These are phyloP conservation scores for Stereum hirsutum DNA, from an alignment of 1,284 basidiomycete genomes.

Conservation along the genomic window DNA sequence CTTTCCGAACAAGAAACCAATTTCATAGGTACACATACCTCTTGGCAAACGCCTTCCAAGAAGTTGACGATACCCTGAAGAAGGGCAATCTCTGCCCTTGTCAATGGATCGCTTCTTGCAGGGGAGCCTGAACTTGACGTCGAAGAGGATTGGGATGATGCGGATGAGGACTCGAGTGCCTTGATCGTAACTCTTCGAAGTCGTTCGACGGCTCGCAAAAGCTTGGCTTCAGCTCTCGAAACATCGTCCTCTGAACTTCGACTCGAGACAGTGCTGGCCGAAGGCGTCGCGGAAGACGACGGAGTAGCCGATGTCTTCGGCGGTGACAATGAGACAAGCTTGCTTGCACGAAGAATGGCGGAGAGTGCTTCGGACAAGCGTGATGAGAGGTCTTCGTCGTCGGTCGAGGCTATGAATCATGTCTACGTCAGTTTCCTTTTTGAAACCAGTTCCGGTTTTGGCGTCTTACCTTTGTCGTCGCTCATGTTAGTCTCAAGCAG, in stretches of 20 bases:
- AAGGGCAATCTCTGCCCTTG: slow-evolving; percentile 9
- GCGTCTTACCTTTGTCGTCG: no score
- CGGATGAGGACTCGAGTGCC: slow-evolving; percentile 17
- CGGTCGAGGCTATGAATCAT: no score
- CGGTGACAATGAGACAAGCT: no score
- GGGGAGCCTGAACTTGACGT: no score
- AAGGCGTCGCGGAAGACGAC: slow-evolving; percentile 2
- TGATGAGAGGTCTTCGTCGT: no score
- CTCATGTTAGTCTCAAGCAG: no score
- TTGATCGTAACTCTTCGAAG: slow-evolving; percentile 40
- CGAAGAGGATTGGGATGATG: background rate
- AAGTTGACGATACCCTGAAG: slow-evolving; percentile 24
- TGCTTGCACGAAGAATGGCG: no score
- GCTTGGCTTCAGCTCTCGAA: slow-evolving; percentile 33
- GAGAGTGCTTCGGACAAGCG: no score
- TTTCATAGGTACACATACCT: no score
- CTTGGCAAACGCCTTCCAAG: slow-evolving; percentile 16
- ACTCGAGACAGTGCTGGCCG: slow-evolving; percentile 9
- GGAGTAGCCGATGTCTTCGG: background rate
- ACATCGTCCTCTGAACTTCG: slow-evolving; percentile 20
- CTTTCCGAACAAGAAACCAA: no score
- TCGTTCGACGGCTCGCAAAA: slow-evolving; percentile 50
- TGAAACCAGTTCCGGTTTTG: no score
- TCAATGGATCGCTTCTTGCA: slow-evolving; percentile 2
- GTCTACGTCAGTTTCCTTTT: no score